Conservation (phyloP, 2,329 filamentous ascomycete species). For the Thermothelomyces thermophilus region DNA sequence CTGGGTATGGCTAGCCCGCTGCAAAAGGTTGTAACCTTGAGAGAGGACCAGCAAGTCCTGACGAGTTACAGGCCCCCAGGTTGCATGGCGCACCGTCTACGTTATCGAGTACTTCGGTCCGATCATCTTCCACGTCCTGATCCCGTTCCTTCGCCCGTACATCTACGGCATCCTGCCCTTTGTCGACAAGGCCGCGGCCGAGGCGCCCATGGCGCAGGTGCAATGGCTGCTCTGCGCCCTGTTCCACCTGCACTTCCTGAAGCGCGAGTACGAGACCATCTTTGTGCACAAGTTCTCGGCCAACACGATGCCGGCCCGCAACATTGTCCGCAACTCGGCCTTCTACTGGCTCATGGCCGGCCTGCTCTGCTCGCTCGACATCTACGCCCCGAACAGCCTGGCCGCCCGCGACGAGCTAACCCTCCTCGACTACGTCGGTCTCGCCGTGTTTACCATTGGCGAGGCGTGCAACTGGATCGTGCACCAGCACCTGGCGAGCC, state of each 20-base stretch:
- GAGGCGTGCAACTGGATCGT: slow-evolving; percentile 75
- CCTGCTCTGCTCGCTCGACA: slow-evolving; percentile 72
- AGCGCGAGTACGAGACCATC: slow-evolving; percentile 90
- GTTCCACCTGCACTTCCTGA: slow-evolving; percentile 78
- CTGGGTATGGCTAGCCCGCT: slow-evolving; percentile 58
- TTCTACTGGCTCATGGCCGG: slow-evolving; percentile 92
- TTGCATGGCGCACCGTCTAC: slow-evolving; percentile 90
- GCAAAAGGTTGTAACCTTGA: too few species aligned
- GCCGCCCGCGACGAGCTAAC: slow-evolving; percentile 49
- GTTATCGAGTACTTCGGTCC: slow-evolving; percentile 92
- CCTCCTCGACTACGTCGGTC: slow-evolving; percentile 56
- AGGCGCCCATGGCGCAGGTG: slow-evolving; percentile 50
- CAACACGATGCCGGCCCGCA: slow-evolving; percentile 83
- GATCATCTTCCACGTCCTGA: slow-evolving; percentile 73
- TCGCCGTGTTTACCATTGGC: slow-evolving; percentile 67
- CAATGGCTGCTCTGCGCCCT: slow-evolving; percentile 71
- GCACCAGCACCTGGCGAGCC: slow-evolving; percentile 69
- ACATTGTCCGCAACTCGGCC: slow-evolving; percentile 90
- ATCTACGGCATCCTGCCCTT: slow-evolving; percentile 51
- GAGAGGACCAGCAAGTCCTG: background rate
- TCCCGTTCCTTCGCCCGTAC: slow-evolving; percentile 65
- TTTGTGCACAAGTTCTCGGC: slow-evolving; percentile 94
- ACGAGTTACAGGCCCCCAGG: slow-evolving; percentile 62
- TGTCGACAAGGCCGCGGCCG: slow-evolving; percentile 38
- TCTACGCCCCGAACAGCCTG: slow-evolving; percentile 70